Conservation (phyloP, 2,329 filamentous ascomycete genomes). For the Neopestalotiopsis sp. region DNA sequence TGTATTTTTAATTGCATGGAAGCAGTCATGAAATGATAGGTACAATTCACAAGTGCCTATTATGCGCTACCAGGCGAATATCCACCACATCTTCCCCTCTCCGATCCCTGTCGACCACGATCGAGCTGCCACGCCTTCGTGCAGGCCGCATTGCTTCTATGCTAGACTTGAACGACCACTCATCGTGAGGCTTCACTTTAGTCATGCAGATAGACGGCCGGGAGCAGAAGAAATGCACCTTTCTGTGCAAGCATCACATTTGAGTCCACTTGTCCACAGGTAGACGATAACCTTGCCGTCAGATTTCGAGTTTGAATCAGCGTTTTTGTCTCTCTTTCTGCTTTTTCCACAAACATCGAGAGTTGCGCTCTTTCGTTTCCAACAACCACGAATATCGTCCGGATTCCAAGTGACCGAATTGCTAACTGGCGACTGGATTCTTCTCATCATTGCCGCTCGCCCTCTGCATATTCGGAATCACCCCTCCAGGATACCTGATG, state of each 20-base stretch:
- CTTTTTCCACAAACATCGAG: neutral
- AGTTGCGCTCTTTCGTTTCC: neutral
- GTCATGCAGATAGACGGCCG: conserved; percentile 7
- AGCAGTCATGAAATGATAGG: too few species aligned
- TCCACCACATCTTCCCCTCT: conserved; percentile 20
- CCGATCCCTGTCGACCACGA: conserved; percentile 17
- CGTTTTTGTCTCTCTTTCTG: neutral
- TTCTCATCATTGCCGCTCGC: too few species aligned
- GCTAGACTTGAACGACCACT: conserved; percentile 12
- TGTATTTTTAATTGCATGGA: too few species aligned
- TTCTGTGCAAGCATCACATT: neutral
- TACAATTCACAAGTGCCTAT: neutral
- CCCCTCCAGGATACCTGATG: too few species aligned
- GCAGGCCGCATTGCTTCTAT: conserved; percentile 38
- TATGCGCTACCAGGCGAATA: neutral
- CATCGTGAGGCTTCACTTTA: conserved; percentile 14
- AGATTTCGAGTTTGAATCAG: neutral
- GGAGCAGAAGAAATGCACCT: neutral
- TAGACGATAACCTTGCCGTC: neutral
- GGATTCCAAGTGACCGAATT: neutral
- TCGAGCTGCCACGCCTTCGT: conserved; percentile 49
- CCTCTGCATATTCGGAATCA: too few species aligned
- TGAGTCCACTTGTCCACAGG: conserved; percentile 7
- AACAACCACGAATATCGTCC: neutral
- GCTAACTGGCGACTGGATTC: neutral